A percentile compares a stretch with the other conserved stretches of the same genome.
Conservation (phyloP, 495 filamentous ascomycete species). For the Tuber magnatum region DNA sequence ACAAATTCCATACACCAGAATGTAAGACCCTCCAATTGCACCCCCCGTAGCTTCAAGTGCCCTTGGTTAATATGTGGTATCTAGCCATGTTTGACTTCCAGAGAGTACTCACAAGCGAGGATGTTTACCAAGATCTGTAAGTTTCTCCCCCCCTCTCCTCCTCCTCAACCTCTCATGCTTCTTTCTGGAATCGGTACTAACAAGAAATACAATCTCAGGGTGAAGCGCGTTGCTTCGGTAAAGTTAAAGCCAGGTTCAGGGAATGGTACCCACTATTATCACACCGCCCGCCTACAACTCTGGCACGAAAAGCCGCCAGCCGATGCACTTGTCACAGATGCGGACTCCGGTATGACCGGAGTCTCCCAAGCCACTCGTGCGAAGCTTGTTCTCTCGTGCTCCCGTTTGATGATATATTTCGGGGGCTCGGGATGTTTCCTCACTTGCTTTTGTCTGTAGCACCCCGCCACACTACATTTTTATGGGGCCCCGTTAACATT, state of each 20-base stretch:
- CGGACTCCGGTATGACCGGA: constrained; percentile 17
- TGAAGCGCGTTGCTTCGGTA: constrained; percentile 22
- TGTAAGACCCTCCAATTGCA: background rate
- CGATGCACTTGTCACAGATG: constrained; percentile 16
- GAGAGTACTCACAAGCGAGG: constrained; percentile 17
- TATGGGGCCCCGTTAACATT: background rate
- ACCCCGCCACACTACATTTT: background rate
- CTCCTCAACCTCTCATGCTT: background rate
- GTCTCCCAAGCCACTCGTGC: constrained; percentile 14
- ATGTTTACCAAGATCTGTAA: constrained; percentile 24
- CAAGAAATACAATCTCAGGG: background rate
- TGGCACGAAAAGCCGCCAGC: constrained; percentile 23
- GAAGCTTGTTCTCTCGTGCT: constrained; percentile 21
- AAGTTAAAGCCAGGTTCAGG: constrained; percentile 17
- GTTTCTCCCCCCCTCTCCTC: background rate
- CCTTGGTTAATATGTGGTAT: background rate
- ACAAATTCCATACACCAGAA: constrained; percentile 16
- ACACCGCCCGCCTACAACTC: constrained; percentile 20
- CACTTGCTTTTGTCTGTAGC: constrained; percentile 20
- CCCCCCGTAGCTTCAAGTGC: background rate
- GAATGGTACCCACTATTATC: constrained; percentile 18
- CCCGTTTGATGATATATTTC: constrained; percentile 23
- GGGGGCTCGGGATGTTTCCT: constrained; percentile 20
- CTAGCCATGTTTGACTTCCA: constrained; percentile 21
- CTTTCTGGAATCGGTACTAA: background rate